Base-by-base conservation (phyloP, 768 basidiomycete genomes). In the Lentinula sp. region DNA sequence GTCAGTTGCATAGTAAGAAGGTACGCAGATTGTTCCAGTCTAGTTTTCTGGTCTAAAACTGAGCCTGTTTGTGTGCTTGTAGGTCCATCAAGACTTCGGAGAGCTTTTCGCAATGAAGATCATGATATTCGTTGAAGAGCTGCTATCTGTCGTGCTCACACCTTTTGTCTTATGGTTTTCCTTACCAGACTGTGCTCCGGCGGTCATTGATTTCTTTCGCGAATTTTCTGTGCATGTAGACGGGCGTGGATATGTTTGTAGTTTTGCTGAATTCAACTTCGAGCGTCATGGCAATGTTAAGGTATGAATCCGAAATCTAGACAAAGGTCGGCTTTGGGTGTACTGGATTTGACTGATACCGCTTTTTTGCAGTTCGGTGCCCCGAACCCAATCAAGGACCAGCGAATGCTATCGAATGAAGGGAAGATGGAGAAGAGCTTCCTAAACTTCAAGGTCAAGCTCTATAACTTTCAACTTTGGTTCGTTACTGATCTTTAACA, bases 361-460 rank as follows among this genome's bases (percentile, higher is more conserved):
- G 64, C 10, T 9, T 64, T 18, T 45, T 55, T 42, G 11, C 63
- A 93, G 89, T 95, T 93, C 67, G 93, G 93, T n/a, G 94, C 92
- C 10, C 92, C 93, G 0, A 80, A 84, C 3, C 74, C 78, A 42
- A 82, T 80, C 7, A 76, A 79, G 11, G 89, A 93, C 65, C 85
- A 86, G 66, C 84, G 84, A 62, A 87, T 90, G 80, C 79, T 90
- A 67, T 92, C 91, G 4, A 91, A 91, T 63, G 90, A 96, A 65
- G 93, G 93, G 39, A 99, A 99, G 81, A 98, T 99, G 95, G 97
- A 99, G 79, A 97, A 98, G 77, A 93, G 90, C 71, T 92, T 97
- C 76, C 77, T 96, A 35, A 93, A 91, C 69, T 97, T 97, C 80
- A 96, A 95, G 76, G 87, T 85, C 46, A 21, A 34, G 5, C 8